Base-by-base conservation (phyloP, 177 flowering plant genomes). In the Telopea speciosissima region DNA sequence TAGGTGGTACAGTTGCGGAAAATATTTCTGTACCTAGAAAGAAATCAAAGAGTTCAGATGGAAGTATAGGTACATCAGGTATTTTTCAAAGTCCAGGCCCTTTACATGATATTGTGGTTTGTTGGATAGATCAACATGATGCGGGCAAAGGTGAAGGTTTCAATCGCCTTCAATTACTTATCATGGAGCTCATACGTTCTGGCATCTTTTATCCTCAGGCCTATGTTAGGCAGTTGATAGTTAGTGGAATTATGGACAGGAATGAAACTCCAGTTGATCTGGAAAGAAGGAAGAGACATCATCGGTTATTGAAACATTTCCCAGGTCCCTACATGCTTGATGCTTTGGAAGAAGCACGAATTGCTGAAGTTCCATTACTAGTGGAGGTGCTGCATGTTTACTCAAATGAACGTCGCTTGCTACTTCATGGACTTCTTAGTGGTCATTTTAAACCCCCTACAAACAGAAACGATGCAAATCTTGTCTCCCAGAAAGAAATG, bases 121-220 rank as follows among this genome's bases (percentile, higher is more conserved):
- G 98, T 76, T 96, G 98, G 98, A 85, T 96, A 68, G 99, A 96
- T 85, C 99, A 90, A 68, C 99, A 93, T 82, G 92, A 87, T 66
- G 83, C 75, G 45, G 81, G 81, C 31, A 86, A 80, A 72, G 81
- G 91, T 62, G 94, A 86, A 80, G 94, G 97, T 67, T 79, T 79
- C 56, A 84, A 89, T 81, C 88, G 93, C 24, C 75, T 90, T 74
- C 90, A 89, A 68, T 77, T 90, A 28, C 86, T 96, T 28, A 71
- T 93, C 56, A 76, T 84, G 72, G 99, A 93, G 74, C 91, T 96
- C 22, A 83, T 86, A 62, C 83, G 83, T 36, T 80, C 86, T 68
- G 94, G 98, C 25, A 86, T 96, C 40, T 96, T 96, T 73, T 85
- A 83, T 68, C 99, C 99, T 33, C 92, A 79, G 75, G 89, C 88